A percentile compares a stretch with the other conserved stretches of the same genome.
Conservation (phyloP, 106 monocot genomes). For the Hemerocallis citrina region DNA sequence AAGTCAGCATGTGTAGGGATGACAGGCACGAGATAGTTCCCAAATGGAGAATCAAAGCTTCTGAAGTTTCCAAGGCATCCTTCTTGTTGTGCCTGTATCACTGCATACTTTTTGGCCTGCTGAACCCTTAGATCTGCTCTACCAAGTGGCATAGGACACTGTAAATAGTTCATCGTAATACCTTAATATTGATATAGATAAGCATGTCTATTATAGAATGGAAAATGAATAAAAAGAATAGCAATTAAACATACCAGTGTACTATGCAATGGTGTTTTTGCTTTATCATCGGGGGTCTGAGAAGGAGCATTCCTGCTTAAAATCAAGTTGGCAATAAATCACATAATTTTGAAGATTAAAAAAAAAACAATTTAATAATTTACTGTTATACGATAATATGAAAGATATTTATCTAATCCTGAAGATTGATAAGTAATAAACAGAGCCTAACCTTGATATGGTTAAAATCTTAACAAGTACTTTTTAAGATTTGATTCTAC, state of each 20-base stretch:
- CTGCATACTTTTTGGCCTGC: slow-evolving; percentile 44
- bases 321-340: no score
- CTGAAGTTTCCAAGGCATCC: slow-evolving; percentile 66
- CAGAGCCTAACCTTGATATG: no score
- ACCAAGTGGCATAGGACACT: slow-evolving; percentile 11
- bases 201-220: neutral
- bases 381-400: no score
- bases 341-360: no score
- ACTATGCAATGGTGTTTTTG: neutral
- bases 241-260: neutral
- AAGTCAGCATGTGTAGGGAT: slow-evolving; percentile 50
- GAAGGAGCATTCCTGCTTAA: neutral
- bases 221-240: neutral
- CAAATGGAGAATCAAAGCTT: slow-evolving; percentile 76
- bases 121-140: slow-evolving; percentile 22
- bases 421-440: no score
- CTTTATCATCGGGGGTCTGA: neutral
- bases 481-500: no score
- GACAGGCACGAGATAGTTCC: slow-evolving; percentile 74
- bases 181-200: neutral
- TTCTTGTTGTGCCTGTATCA: slow-evolving; percentile 51
- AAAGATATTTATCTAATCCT: no score
- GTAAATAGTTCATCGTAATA: slow-evolving; percentile 1
- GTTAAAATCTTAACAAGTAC: no score
- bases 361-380: no score